phyloP scores from a whole-genome alignment of 805 yeast genomes.

The Metschnikowia dekortorum region DNA sequence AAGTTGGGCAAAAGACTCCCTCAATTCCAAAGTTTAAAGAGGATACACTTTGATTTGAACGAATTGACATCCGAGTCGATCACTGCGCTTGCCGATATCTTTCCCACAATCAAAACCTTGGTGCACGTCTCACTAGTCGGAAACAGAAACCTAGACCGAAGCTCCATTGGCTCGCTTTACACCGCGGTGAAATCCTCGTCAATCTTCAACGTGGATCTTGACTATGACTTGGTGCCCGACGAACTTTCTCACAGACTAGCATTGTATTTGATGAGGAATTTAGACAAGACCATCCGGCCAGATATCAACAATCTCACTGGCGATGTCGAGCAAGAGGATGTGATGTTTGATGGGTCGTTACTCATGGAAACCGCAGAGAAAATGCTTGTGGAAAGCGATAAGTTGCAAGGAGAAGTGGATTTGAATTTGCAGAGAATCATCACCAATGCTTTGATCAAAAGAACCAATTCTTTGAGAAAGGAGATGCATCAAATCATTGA shows the following conservation, averaged over 20 bases:
- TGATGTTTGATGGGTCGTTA: slow-evolving; percentile 71
- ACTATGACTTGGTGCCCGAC: slow-evolving; percentile 49
- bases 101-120: slow-evolving; percentile 45
- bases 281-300: slow-evolving; percentile 42
- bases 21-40: slow-evolving; percentile 38
- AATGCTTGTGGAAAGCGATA: slow-evolving; percentile 39
- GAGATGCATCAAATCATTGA: slow-evolving; percentile 53
- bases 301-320: slow-evolving; percentile 20
- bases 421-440: slow-evolving; percentile 41
- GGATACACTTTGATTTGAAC: slow-evolving; percentile 54
- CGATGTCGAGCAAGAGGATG: slow-evolving; percentile 47
- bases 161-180: slow-evolving; percentile 47
- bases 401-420: slow-evolving; percentile 24
- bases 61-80: slow-evolving; percentile 45
- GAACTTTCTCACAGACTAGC: slow-evolving; percentile 52
- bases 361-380: slow-evolving; percentile 72
- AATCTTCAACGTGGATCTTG: slow-evolving; percentile 50
- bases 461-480: slow-evolving; percentile 45
- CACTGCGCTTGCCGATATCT: slow-evolving; percentile 44
- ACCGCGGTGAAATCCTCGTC: slow-evolving; percentile 45
- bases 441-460: slow-evolving; percentile 47
- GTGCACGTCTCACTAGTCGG: slow-evolving; percentile 55
- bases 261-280: slow-evolving; percentile 52
- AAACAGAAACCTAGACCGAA: slow-evolving; percentile 40
- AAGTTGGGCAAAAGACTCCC: slow-evolving; percentile 44